Percentiles rank a stretch among this genome's conserved stretches.
phyloP scores from a whole-genome alignment of 2,329 filamentous ascomycete species.

The Penicillium sp. region DNA sequence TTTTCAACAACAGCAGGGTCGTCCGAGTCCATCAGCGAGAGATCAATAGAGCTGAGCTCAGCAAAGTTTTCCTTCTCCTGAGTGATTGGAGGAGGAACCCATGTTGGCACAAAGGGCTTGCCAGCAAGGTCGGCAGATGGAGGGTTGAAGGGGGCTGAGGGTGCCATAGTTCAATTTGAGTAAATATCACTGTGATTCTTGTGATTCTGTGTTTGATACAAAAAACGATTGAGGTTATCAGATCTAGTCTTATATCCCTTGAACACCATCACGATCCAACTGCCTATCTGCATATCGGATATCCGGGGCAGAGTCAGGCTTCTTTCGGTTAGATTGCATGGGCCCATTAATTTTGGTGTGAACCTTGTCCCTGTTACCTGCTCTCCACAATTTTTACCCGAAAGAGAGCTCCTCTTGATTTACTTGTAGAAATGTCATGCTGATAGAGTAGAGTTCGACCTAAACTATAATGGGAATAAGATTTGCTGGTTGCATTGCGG shows the following conservation, averaged over 20 bases:
- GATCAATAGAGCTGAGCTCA: constrained; percentile 46
- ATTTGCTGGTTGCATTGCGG: not conserved
- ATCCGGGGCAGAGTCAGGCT: not conserved
- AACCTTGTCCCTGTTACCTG: not conserved
- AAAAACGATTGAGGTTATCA: not conserved
- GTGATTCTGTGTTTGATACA: not conserved
- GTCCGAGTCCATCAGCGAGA: constrained; percentile 48
- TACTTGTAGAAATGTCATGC: not conserved
- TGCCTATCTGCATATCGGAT: constrained; percentile 1
- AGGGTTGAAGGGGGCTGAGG: constrained; percentile 43
- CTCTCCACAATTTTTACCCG: not conserved
- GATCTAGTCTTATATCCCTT: constrained; percentile 5
- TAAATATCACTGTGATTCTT: not conserved
- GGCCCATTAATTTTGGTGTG: not conserved
- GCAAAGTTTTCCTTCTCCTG: constrained; percentile 49
- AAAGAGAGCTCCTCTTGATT: not conserved
- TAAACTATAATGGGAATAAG: not conserved
- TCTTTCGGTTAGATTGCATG: not conserved
- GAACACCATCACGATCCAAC: not conserved
- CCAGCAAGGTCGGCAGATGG: constrained; percentile 38
- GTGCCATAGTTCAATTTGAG: constrained; percentile 24
- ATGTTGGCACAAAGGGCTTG: constrained; percentile 48
- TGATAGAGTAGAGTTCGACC: not conserved
- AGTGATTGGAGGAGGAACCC: constrained; percentile 50
- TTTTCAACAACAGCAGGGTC: constrained; percentile 46